These are phyloP conservation scores for Globisporangium emineosum DNA, from an alignment of 352 stramenopile genomes.

Conservation along the genomic window DNA sequence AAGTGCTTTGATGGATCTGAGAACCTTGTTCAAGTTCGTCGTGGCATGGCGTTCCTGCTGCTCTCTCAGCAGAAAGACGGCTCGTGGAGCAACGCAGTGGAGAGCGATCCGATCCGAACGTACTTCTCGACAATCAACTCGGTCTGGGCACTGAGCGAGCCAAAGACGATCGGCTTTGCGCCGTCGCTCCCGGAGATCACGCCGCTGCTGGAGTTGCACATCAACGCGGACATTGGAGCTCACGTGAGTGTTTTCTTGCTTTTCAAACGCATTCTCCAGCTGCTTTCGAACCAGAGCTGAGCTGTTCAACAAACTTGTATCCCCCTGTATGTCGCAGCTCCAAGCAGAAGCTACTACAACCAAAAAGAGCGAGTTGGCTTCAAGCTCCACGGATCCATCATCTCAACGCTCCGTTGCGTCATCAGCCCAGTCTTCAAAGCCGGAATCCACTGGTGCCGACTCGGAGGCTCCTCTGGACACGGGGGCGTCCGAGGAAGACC, in stretches of 20 bases:
- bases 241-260: background rate
- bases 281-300: too few species aligned
- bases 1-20: conserved; percentile 67
- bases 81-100: conserved; percentile 35
- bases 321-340: background rate
- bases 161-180: conserved; percentile 46
- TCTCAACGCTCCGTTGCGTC: background rate
- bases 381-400: background rate
- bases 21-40: conserved; percentile 65
- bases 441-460: background rate
- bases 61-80: conserved; percentile 56
- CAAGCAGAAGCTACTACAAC: background rate
- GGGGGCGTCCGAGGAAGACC: conserved; percentile 31
- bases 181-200: conserved; percentile 54
- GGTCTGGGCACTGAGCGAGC: conserved; percentile 46
- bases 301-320: background rate
- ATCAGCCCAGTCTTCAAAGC: background rate
- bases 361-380: background rate
- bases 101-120: conserved; percentile 21
- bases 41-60: conserved; percentile 68
- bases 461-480: conserved; percentile 1
- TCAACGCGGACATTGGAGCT: conserved; percentile 50
- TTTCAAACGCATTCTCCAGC: background rate
- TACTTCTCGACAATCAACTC: conserved; percentile 61
- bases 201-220: conserved; percentile 48